Conservation (phyloP, 1,284 basidiomycete species). For the Tilletia indica region DNA sequence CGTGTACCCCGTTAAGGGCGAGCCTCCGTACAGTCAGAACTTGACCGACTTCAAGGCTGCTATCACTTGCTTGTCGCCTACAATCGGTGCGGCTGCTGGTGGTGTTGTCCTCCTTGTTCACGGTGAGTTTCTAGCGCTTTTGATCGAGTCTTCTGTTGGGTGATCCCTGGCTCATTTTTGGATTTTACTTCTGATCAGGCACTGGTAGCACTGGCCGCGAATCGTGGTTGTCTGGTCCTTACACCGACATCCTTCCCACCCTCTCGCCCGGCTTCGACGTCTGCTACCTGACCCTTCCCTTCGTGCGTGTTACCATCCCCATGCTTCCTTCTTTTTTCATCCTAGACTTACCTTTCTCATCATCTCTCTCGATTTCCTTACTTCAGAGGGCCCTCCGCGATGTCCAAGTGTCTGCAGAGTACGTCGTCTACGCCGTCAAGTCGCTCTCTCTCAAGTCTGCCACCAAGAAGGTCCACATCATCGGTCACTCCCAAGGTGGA, state of each 20-base stretch:
- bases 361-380: too few species aligned
- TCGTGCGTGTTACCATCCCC: background rate
- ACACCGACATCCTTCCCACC: conserved; percentile 28
- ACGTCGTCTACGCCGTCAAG: conserved; percentile 51
- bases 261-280: conserved; percentile 50
- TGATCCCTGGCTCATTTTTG: too few species aligned
- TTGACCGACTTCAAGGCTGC: conserved; percentile 11
- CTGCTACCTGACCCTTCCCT: conserved; percentile 52
- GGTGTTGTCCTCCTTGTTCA: conserved; percentile 11
- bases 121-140: background rate
- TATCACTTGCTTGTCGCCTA: background rate
- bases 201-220: conserved; percentile 42
- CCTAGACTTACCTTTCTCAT: too few species aligned
- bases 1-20: conserved; percentile 1
- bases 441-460: conserved; percentile 38
- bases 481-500: conserved; percentile 54
- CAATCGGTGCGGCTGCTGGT: background rate
- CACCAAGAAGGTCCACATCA: conserved; percentile 48
- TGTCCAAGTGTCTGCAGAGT: conserved; percentile 50
- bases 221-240: conserved; percentile 39
- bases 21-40: conserved; percentile 3
- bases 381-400: conserved; percentile 37
- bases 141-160: too few species aligned
- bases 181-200: conserved; percentile 22
- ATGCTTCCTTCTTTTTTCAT: too few species aligned